Conservation (phyloP, 495 filamentous ascomycete species). For the Aspergillus conjunctus region DNA sequence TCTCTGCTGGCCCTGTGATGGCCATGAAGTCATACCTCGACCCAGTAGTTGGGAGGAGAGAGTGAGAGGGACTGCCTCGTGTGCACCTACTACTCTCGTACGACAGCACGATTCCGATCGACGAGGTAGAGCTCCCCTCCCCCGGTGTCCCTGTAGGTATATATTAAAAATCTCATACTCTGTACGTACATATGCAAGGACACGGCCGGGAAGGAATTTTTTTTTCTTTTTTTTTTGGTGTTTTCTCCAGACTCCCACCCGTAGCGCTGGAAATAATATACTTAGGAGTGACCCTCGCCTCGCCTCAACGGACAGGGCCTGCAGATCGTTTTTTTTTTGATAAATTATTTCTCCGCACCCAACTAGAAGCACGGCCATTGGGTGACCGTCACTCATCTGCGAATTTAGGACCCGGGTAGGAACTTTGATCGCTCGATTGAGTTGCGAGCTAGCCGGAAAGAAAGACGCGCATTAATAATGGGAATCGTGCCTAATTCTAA, state of each 20-base stretch:
- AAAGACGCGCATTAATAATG: not conserved
- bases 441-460: constrained; percentile 8
- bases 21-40: not conserved
- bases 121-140: not conserved
- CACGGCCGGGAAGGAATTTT: not conserved
- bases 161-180: too few relatives aligned
- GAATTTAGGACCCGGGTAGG: constrained; percentile 1
- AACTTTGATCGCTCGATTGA: constrained; percentile 23
- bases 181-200: not conserved
- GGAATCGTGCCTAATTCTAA: not conserved
- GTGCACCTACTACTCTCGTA: too few relatives aligned
- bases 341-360: constrained; percentile 14
- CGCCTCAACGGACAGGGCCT: not conserved
- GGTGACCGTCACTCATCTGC: constrained; percentile 1
- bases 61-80: not conserved
- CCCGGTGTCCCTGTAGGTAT: too few relatives aligned
- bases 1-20: not conserved
- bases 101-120: not conserved
- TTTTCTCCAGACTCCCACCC: not conserved
- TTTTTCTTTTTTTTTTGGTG: too few relatives aligned
- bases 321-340: constrained; percentile 5
- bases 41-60: not conserved
- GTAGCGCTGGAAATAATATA: not conserved
- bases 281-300: not conserved
- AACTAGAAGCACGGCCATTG: constrained; percentile 6